phyloP scores from a whole-genome alignment of 139 green algal species.

The Chlamydomonas sp. region DNA sequence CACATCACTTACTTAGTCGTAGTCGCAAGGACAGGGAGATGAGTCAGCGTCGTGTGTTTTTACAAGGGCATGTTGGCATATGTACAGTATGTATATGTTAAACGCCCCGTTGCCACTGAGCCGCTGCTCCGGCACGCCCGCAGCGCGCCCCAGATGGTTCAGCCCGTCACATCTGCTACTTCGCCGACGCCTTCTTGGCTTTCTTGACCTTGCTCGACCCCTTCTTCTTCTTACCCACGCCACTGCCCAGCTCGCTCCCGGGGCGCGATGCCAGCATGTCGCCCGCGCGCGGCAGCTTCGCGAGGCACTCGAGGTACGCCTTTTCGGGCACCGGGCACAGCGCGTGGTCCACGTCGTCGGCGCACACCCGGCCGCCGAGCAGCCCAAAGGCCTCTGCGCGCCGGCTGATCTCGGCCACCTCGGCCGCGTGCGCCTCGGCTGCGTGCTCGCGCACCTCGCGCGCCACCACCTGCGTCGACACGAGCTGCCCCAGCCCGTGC shows the following conservation, averaged over 20 bases:
- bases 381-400: slow-evolving; percentile 12
- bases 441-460: background rate
- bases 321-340: slow-evolving; percentile 28
- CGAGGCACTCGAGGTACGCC: slow-evolving; percentile 29
- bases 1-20: no score
- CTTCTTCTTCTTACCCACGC: slow-evolving; percentile 11
- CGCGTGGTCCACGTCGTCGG: slow-evolving; percentile 13
- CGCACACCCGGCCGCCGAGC: background rate
- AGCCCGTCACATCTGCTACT: background rate
- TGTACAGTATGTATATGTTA: background rate
- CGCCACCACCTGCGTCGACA: background rate
- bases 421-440: background rate
- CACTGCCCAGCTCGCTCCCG: slow-evolving; percentile 4
- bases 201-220: slow-evolving; percentile 14
- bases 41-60: no score
- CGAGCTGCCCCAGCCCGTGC: background rate
- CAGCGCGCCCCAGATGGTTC: background rate
- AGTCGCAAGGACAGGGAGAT: no score
- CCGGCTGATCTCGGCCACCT: background rate
- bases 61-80: background rate
- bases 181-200: background rate
- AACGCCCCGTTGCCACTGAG: background rate
- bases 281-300: slow-evolving; percentile 22
- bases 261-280: slow-evolving; percentile 20
- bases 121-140: no score